Base-by-base conservation (phyloP, 768 basidiomycete genomes). In the Holtermanniella nyarrowii region DNA sequence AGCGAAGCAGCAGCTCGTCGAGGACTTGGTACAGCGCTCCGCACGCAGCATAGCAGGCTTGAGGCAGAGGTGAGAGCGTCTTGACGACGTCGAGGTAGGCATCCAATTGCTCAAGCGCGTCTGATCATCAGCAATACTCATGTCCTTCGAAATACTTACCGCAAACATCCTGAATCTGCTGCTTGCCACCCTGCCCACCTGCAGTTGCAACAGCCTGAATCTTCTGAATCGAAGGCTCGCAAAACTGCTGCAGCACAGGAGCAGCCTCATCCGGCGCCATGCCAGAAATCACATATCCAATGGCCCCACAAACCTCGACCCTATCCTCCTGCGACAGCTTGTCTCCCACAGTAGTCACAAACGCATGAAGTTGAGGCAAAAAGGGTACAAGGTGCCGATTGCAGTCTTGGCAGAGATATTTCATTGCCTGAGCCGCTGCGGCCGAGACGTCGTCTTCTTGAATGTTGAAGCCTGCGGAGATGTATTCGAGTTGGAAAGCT, bases 331-430 rank as follows among this genome's bases (percentile, higher is more conserved):
- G 88, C 11, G 76, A 73, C 40, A 99, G 76, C 65, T 86, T 88
- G 4, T 78, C 68, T 39, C 88, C 90, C 13, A 83, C 82, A 3
- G 84, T 81, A 40, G 77, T 79, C 42, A 95, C 75, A 77, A 97
- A 99, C 0, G 82, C 78, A 71, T 96, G 88, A 13, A 99, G 77
- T 26, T 88, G 88, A 0, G 91, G 86, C 23, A 99, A 74, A 74
- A 89, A 95, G 14, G 89, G 82, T 24, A 90, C 82, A 43, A 99
- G 78, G 71, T 96, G 91, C 83, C 89, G 68, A 76, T 84, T 88
- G 75, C 95, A 97, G 71, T 99, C 95, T 68, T 95, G 85, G 71
- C 93, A 97, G 55, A 99, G 77, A 72, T 86, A 96, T 69, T 90
- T 93, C 74, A 99, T 77, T 7, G 95, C 90, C 68, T 95, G 89